Percentiles rank a stretch among this genome's conserved stretches.
Evolutionary conservation across 441 rosid species (phyloP).

Genomic region (Populus hybrid): DNA sequence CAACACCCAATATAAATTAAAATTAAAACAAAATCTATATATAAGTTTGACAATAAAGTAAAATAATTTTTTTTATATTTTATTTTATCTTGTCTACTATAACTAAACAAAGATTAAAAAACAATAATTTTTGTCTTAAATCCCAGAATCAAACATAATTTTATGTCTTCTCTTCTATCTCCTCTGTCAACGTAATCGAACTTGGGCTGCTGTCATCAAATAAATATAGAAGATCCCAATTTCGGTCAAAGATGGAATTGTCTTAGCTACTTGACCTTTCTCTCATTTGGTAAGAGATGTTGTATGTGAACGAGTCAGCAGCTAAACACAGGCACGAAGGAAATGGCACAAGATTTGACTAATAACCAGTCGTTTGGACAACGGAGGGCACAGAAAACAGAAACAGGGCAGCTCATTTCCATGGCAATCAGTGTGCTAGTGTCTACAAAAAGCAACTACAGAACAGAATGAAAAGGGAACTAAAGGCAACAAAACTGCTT

Average conservation of each 20-base stretch:
- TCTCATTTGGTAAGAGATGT: neutral
- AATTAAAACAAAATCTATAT: too few relatives aligned
- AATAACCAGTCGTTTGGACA: too few relatives aligned
- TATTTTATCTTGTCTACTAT: too few relatives aligned
- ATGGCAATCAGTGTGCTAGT: neutral
- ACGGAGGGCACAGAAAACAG: too few relatives aligned
- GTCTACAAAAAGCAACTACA: neutral
- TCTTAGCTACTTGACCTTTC: neutral
- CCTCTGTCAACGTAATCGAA: neutral
- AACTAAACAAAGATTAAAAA: too few relatives aligned
- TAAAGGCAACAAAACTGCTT: slow-evolving; percentile 13
- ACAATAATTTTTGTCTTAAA: too few relatives aligned
- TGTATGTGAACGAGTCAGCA: neutral
- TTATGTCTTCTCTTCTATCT: too few relatives aligned
- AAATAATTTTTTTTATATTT: too few relatives aligned
- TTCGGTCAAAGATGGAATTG: neutral
- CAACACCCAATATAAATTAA: too few relatives aligned
- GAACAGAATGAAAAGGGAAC: neutral
- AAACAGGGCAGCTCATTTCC: neutral
- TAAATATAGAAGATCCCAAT: neutral
- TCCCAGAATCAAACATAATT: too few relatives aligned
- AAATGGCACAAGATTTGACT: too few relatives aligned
- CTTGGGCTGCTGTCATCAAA: neutral
- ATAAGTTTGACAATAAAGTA: too few relatives aligned
- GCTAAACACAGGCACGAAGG: neutral